Percentiles rank a stretch among this genome's conserved stretches.
These are phyloP conservation scores for Novymonas esmeraldas DNA, from an alignment of 208 protist species.

Conservation along the genomic window DNA sequence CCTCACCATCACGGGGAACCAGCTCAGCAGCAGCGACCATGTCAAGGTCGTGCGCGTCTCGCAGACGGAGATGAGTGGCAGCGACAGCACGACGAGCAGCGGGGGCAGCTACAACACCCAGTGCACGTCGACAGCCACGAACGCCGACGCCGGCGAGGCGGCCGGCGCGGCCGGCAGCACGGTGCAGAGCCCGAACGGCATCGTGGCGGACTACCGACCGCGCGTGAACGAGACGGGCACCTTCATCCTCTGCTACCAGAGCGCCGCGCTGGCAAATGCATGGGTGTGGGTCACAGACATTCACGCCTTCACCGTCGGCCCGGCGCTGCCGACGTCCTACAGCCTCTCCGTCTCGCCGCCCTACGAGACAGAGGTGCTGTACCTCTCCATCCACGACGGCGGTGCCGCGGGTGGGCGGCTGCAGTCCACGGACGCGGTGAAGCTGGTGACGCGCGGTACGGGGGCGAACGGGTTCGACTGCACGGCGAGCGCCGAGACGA, in stretches of 20 bases:
- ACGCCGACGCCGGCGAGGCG: constrained; percentile 62
- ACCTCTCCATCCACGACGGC: constrained; percentile 52
- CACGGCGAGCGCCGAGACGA: constrained; percentile 33
- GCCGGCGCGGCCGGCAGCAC: constrained; percentile 46
- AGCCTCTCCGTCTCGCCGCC: constrained; percentile 36
- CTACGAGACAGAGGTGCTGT: constrained; percentile 63
- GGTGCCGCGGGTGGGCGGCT: constrained; percentile 25
- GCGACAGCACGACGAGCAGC: constrained; percentile 13
- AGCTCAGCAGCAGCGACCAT: constrained; percentile 64
- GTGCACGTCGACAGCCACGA: constrained; percentile 59
- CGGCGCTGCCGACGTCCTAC: constrained; percentile 66
- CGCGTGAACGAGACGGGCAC: constrained; percentile 71
- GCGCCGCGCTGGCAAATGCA: constrained; percentile 32
- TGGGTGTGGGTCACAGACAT: constrained; percentile 73
- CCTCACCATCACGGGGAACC: constrained; percentile 73
- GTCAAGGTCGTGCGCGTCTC: constrained; percentile 74
- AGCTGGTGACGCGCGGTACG: constrained; percentile 51
- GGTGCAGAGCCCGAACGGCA: constrained; percentile 45
- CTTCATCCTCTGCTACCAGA: constrained; percentile 88
- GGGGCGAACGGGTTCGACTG: constrained; percentile 57
- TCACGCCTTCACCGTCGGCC: constrained; percentile 63
- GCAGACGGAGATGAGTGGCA: constrained; percentile 28
- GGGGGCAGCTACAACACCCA: constrained; percentile 25
- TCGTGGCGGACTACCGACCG: constrained; percentile 64
- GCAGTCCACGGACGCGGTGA: constrained; percentile 42